These are phyloP conservation scores for Arxiozyma heterogenica DNA, from an alignment of 1,139 yeast genomes.

Conservation along the genomic window DNA sequence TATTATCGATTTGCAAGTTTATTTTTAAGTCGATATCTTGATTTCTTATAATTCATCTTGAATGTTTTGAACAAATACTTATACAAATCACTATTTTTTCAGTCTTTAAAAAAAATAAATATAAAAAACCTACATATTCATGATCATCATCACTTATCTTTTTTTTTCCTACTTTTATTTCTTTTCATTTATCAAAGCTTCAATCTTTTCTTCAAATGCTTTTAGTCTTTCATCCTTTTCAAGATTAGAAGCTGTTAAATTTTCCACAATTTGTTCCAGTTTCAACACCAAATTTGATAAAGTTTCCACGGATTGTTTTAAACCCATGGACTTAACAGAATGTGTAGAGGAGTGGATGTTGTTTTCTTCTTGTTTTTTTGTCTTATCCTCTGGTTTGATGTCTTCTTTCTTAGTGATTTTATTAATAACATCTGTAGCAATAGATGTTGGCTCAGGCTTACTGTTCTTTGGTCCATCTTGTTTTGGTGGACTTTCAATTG, in stretches of 20 bases:
- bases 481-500: conserved; percentile 3
- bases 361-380: background rate
- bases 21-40: background rate
- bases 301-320: conserved; percentile 62
- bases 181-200: conserved; percentile 22
- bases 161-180: conserved; percentile 6
- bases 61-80: no score
- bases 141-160: background rate
- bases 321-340: conserved; percentile 40
- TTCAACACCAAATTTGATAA: conserved; percentile 47
- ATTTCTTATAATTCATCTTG: no score
- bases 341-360: conserved; percentile 16
- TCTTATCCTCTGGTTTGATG: background rate
- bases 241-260: conserved; percentile 43
- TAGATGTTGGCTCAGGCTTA: conserved; percentile 6
- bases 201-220: conserved; percentile 38
- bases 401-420: conserved; percentile 1
- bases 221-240: conserved; percentile 56
- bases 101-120: no score
- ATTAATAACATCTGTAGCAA: conserved; percentile 4
- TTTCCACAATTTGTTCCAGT: conserved; percentile 47
- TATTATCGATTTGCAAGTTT: background rate
- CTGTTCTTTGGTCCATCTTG: conserved; percentile 4
- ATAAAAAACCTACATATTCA: background rate
- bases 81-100: no score